Evolutionary conservation across 2,329 filamentous ascomycete species (phyloP).

Genomic region (Lasiodiplodia sp.): DNA sequence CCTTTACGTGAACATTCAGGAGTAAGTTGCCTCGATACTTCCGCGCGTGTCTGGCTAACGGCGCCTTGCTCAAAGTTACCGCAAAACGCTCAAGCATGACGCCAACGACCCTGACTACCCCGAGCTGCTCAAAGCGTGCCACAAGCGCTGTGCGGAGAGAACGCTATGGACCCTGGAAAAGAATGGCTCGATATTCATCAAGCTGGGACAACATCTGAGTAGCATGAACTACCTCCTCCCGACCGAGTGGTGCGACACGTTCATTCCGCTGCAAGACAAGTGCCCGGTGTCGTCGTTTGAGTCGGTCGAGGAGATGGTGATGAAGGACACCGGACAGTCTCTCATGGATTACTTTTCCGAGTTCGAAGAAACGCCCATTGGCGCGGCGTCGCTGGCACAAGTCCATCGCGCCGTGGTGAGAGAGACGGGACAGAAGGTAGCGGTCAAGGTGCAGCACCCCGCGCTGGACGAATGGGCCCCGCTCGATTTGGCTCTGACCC

Average conservation of each 20-base stretch:
- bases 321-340: constrained; percentile 78
- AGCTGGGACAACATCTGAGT: constrained; percentile 93
- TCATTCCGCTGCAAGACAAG: constrained; percentile 93
- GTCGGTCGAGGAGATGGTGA: constrained; percentile 87
- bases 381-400: constrained; percentile 91
- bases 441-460: constrained; percentile 97
- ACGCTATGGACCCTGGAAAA: constrained; percentile 88
- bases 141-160: constrained; percentile 89
- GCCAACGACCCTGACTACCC: constrained; percentile 70
- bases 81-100: constrained; percentile 76
- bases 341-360: constrained; percentile 86
- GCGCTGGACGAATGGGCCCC: constrained; percentile 87
- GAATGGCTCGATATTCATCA: constrained; percentile 98
- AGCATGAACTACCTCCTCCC: constrained; percentile 95
- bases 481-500: constrained; percentile 84
- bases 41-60: constrained; percentile 31
- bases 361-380: constrained; percentile 82
- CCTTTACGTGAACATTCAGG: constrained; percentile 83
- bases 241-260: constrained; percentile 91
- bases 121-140: constrained; percentile 79
- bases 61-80: constrained; percentile 73
- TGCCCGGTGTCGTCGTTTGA: constrained; percentile 91
- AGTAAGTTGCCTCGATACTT: constrained; percentile 64
- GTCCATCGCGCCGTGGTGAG: constrained; percentile 88
- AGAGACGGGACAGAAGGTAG: constrained; percentile 83